These are phyloP conservation scores for Heritiera littoralis DNA, from an alignment of 345 rosid species.

Conservation along the genomic window DNA sequence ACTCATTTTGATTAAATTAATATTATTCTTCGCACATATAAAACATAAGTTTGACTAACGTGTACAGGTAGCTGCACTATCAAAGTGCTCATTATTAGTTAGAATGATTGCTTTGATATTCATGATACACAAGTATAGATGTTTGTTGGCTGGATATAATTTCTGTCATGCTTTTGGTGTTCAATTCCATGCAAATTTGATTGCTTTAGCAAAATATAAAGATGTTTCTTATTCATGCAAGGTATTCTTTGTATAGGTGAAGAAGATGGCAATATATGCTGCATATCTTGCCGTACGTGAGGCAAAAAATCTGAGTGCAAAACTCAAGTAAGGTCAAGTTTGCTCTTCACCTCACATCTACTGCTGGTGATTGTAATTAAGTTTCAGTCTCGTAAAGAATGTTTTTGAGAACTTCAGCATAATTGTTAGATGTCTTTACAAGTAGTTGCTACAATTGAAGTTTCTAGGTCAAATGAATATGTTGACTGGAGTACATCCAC, in stretches of 20 bases:
- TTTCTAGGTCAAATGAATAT: constrained; percentile 18
- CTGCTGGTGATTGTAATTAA: constrained; percentile 12
- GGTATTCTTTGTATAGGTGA: constrained; percentile 36
- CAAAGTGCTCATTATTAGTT: neutral
- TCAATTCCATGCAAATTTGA: neutral
- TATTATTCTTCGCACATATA: neutral
- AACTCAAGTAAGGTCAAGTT: constrained; percentile 30
- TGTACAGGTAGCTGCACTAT: neutral
- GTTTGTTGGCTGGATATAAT: constrained; percentile 1
- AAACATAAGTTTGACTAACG: neutral
- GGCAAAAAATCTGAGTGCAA: constrained; percentile 32
- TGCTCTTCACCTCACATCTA: constrained; percentile 8
- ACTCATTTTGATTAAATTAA: neutral
- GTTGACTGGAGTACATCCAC: neutral
- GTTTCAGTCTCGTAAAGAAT: neutral
- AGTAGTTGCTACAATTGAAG: neutral
- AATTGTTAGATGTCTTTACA: constrained; percentile 12
- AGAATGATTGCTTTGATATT: neutral
- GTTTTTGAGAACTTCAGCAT: neutral
- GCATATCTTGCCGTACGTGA: constrained; percentile 40
- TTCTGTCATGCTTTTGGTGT: neutral
- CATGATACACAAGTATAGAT: neutral
- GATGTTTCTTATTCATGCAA: constrained; percentile 18
- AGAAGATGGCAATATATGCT: constrained; percentile 55
- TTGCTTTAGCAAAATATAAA: neutral